Evolutionary conservation across 805 yeast genomes (phyloP).

Genomic region (Yamadazyma phyllophila): DNA sequence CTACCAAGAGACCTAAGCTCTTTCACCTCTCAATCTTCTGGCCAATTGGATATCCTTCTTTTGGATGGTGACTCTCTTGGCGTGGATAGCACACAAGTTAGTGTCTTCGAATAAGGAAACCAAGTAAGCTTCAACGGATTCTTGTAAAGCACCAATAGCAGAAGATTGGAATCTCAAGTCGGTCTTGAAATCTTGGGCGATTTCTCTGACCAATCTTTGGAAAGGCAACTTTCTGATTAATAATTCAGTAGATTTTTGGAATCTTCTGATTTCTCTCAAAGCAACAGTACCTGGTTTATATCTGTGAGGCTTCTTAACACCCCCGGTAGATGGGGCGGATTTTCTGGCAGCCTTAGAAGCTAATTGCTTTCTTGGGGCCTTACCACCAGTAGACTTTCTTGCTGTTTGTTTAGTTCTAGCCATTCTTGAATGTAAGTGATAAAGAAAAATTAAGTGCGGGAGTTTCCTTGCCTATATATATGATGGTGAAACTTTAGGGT

Average conservation of each 20-base stretch:
- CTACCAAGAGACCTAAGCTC: slow-evolving; percentile 29
- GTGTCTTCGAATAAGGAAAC: slow-evolving; percentile 50
- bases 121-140: slow-evolving; percentile 49
- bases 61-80: slow-evolving; percentile 51
- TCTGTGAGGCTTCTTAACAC: slow-evolving; percentile 53
- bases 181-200: slow-evolving; percentile 49
- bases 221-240: slow-evolving; percentile 50
- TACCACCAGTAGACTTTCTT: slow-evolving; percentile 52
- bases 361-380: slow-evolving; percentile 51
- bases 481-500: not conserved
- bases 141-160: slow-evolving; percentile 51
- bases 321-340: slow-evolving; percentile 50
- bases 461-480: not conserved
- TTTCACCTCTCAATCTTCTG: slow-evolving; percentile 52
- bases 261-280: slow-evolving; percentile 51
- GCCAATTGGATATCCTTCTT: slow-evolving; percentile 52
- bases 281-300: slow-evolving; percentile 54
- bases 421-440: slow-evolving; percentile 24
- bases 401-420: slow-evolving; percentile 53
- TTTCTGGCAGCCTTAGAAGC: slow-evolving; percentile 53
- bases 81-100: slow-evolving; percentile 51
- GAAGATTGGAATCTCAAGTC: slow-evolving; percentile 50
- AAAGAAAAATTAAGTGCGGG: not conserved
- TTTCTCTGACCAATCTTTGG: slow-evolving; percentile 51
- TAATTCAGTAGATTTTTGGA: slow-evolving; percentile 48